These are phyloP conservation scores for Bryoerythrophyllum caledonicum DNA, from an alignment of 225 moss, liverwort and hornwort species.

Conservation along the genomic window DNA sequence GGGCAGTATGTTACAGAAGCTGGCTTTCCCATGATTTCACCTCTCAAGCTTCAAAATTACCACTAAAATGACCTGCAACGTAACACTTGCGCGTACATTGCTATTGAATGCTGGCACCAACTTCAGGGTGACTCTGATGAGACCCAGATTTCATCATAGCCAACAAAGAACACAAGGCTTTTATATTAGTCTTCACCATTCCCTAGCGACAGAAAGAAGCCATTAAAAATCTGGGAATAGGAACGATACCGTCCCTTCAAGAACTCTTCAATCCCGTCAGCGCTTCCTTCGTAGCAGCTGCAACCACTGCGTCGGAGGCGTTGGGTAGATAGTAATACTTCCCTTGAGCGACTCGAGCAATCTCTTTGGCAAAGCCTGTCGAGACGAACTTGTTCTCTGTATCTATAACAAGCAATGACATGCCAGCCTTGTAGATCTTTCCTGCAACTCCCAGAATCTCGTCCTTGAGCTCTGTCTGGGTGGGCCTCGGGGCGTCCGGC, in stretches of 20 bases:
- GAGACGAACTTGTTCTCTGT: slow-evolving; percentile 99
- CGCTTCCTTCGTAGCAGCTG: slow-evolving; percentile 97
- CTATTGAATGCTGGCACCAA: slow-evolving; percentile 9
- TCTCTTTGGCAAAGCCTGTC: slow-evolving; percentile 97
- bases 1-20: slow-evolving; percentile 27
- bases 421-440: slow-evolving; percentile 88
- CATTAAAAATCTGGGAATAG: slow-evolving; percentile 10
- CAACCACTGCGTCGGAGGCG: slow-evolving; percentile 93
- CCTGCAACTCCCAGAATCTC: slow-evolving; percentile 91
- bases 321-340: slow-evolving; percentile 98
- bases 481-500: slow-evolving; percentile 77
- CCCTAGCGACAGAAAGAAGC: slow-evolving; percentile 6
- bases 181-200: slow-evolving; percentile 12
- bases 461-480: slow-evolving; percentile 80
- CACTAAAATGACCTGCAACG: slow-evolving; percentile 19
- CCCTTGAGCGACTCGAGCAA: slow-evolving; percentile 91
- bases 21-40: slow-evolving; percentile 14
- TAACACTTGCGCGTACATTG: slow-evolving; percentile 18
- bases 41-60: slow-evolving; percentile 21
- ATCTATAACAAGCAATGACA: slow-evolving; percentile 94
- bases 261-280: slow-evolving; percentile 71
- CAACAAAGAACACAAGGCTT: neutral
- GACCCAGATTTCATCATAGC: slow-evolving; percentile 4
- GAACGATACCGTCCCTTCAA: slow-evolving; percentile 25
- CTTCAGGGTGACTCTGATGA: slow-evolving; percentile 2